These are phyloP conservation scores for Eimeria sp. DNA, from an alignment of 169 alveolate species.

Conservation along the genomic window DNA sequence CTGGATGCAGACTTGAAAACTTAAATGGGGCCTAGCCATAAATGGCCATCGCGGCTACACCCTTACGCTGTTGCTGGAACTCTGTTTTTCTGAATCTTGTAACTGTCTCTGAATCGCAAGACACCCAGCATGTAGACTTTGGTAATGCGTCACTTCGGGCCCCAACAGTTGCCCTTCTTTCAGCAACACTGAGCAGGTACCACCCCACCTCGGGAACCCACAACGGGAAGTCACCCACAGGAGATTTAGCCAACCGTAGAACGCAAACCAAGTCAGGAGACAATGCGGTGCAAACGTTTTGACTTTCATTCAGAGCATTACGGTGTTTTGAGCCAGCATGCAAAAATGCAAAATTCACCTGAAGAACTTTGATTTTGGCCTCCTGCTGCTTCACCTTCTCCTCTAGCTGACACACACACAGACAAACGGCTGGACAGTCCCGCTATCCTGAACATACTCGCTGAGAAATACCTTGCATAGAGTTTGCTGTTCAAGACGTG, in stretches of 20 bases:
- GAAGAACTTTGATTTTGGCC: conserved; percentile 32
- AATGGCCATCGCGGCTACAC: neutral
- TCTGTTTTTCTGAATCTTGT: neutral
- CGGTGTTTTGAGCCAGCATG: neutral
- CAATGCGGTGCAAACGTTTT: neutral
- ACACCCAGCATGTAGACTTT: neutral
- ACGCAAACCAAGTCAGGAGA: neutral
- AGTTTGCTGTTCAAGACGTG: too few relatives aligned
- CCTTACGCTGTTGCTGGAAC: conserved; percentile 22
- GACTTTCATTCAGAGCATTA: neutral
- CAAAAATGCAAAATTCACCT: conserved; percentile 22
- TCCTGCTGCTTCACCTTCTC: conserved; percentile 72
- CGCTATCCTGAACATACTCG: neutral
- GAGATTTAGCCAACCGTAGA: neutral
- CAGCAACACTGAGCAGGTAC: neutral
- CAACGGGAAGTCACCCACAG: neutral
- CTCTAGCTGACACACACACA: conserved; percentile 37
- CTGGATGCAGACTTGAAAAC: neutral
- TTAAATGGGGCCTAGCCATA: neutral
- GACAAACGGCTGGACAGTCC: neutral
- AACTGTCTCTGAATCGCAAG: conserved; percentile 33
- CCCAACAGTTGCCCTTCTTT: neutral
- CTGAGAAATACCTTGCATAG: neutral
- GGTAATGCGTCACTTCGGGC: neutral
- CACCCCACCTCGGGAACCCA: neutral